These are phyloP conservation scores for Dactylellina cionopaga DNA, from an alignment of 2,329 filamentous ascomycete genomes.

Conservation along the genomic window DNA sequence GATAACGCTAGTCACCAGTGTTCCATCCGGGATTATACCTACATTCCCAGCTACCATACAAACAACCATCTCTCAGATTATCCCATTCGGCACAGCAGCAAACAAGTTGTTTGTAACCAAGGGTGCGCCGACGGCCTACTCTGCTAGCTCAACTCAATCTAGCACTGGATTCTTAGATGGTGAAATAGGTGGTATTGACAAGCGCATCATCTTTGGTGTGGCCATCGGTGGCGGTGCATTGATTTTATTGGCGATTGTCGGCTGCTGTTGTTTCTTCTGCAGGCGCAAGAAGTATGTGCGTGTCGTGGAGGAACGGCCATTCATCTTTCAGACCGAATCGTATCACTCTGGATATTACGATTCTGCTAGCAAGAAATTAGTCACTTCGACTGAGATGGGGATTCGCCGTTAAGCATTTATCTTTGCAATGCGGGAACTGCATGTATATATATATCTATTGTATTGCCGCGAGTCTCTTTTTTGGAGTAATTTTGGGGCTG, in stretches of 20 bases:
- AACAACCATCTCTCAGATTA: conserved; percentile 58
- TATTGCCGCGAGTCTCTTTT: too few species aligned
- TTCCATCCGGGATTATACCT: conserved; percentile 60
- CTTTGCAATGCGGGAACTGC: too few species aligned
- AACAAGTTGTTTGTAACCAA: conserved; percentile 60
- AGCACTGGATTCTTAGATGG: conserved; percentile 55
- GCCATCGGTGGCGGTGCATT: conserved; percentile 64
- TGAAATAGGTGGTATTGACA: conserved; percentile 60
- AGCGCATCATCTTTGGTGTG: conserved; percentile 65
- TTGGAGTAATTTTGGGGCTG: too few species aligned
- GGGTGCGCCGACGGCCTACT: conserved; percentile 64
- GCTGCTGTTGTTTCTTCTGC: neutral
- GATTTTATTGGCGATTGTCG: conserved; percentile 59
- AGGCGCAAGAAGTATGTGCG: neutral
- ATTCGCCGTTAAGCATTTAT: conserved; percentile 66
- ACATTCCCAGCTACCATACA: conserved; percentile 61
- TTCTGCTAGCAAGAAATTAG: neutral
- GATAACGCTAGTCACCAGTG: conserved; percentile 61
- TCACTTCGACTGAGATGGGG: neutral
- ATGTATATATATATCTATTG: too few species aligned
- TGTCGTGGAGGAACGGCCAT: neutral
- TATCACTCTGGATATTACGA: neutral
- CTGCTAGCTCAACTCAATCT: conserved; percentile 57
- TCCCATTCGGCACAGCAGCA: conserved; percentile 63
- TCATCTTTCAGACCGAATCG: neutral